Conservation (phyloP, 371 early-diverging fungal species). For the Mucor plumbeus region DNA sequence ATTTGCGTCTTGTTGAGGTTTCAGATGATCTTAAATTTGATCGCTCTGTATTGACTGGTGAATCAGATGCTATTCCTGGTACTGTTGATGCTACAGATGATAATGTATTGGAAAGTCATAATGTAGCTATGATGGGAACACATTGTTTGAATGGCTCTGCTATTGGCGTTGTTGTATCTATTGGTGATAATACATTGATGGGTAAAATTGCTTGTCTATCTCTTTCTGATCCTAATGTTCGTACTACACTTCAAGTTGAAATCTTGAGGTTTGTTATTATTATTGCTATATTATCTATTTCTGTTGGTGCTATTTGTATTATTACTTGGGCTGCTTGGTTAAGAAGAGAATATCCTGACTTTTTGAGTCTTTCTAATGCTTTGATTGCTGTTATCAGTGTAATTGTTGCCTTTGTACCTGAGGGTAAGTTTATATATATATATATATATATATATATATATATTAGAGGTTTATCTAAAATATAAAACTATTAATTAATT, state of each 20-base stretch:
- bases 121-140: conserved; percentile 74
- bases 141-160: conserved; percentile 67
- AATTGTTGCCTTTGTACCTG: conserved; percentile 70
- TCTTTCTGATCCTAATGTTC: conserved; percentile 39
- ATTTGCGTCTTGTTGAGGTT: conserved; percentile 60
- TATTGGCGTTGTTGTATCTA: conserved; percentile 65
- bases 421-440: conserved; percentile 50
- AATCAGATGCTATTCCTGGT: conserved; percentile 65
- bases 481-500: not conserved
- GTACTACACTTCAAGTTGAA: conserved; percentile 71
- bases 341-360: conserved; percentile 51
- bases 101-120: conserved; percentile 65
- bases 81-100: conserved; percentile 60
- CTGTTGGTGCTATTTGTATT: conserved; percentile 45
- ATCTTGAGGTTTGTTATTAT: conserved; percentile 71
- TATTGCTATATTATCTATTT: conserved; percentile 64
- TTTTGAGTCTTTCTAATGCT: conserved; percentile 58
- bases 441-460: too few relatives aligned
- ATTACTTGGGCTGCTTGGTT: conserved; percentile 47
- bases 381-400: conserved; percentile 78
- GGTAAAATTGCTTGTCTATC: conserved; percentile 73
- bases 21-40: conserved; percentile 71
- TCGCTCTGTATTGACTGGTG: conserved; percentile 73
- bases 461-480: too few relatives aligned
- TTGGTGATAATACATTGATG: conserved; percentile 69